Conservation (phyloP, 305 asterid genomes). For the Solanum aculeatissimum region DNA sequence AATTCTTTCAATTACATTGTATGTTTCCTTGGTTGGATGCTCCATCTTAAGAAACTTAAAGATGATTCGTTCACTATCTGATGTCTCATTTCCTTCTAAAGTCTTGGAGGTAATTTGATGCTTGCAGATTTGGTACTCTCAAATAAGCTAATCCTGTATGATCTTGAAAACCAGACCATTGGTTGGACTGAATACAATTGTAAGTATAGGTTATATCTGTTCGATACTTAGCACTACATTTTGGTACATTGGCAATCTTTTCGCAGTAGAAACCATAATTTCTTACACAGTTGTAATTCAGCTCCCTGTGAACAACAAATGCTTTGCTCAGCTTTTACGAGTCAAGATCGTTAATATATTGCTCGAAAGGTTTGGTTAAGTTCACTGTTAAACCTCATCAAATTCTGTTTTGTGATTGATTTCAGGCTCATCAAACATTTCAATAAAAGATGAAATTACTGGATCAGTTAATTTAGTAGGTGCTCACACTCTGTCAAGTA, state of each 20-base stretch:
- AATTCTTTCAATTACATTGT: background rate
- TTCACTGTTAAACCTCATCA: background rate
- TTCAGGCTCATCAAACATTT: conserved; percentile 86
- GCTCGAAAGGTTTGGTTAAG: background rate
- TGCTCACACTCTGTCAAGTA: conserved; percentile 59
- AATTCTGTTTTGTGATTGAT: background rate
- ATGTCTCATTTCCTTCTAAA: background rate
- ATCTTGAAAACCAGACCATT: conserved; percentile 83
- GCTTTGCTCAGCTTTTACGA: background rate
- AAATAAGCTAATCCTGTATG: conserved; percentile 82
- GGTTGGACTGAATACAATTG: conserved; percentile 99
- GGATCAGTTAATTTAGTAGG: conserved; percentile 95
- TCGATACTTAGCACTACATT: background rate
- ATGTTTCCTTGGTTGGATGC: background rate
- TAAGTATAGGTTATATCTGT: conserved; percentile 21
- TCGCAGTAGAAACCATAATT: background rate
- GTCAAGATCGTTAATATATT: background rate
- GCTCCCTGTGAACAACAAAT: background rate
- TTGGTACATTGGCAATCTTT: background rate
- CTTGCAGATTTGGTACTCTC: conserved; percentile 89
- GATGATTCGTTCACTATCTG: background rate
- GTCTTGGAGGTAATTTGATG: background rate
- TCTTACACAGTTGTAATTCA: background rate
- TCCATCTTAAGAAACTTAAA: background rate
- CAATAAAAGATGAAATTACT: conserved; percentile 85